phyloP scores from a whole-genome alignment of 148 eudicot species.

The Bassia scoparia region DNA sequence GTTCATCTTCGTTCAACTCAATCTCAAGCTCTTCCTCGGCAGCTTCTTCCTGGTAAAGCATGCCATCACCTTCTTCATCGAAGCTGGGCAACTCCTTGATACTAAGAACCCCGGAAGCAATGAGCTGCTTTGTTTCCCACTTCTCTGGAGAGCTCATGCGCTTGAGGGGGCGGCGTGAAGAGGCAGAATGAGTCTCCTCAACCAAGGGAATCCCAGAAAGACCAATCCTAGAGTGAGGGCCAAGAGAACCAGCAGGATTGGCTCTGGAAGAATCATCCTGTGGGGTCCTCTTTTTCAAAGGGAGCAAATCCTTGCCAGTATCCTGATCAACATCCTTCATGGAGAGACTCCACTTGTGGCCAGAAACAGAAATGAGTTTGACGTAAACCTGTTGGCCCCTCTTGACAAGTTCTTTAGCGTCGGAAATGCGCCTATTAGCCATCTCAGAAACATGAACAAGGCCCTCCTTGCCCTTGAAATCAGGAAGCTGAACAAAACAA shows the following conservation, averaged over 20 bases:
- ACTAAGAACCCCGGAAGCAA: constrained; percentile 83
- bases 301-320: constrained; percentile 71
- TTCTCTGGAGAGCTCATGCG: constrained; percentile 87
- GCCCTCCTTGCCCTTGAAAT: constrained; percentile 76
- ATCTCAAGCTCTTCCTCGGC: constrained; percentile 88
- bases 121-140: constrained; percentile 88
- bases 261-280: constrained; percentile 43
- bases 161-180: constrained; percentile 70
- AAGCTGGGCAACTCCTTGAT: constrained; percentile 63
- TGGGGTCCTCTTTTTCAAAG: constrained; percentile 53
- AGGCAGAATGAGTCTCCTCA: constrained; percentile 51
- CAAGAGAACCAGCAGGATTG: constrained; percentile 45
- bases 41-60: constrained; percentile 75
- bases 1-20: constrained; percentile 87
- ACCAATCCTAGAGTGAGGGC: constrained; percentile 50
- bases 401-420: constrained; percentile 74
- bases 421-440: constrained; percentile 63
- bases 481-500: constrained; percentile 73
- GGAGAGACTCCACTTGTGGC: constrained; percentile 69
- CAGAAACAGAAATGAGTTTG: constrained; percentile 66
- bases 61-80: constrained; percentile 74
- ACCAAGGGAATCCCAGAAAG: constrained; percentile 66
- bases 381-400: constrained; percentile 87
- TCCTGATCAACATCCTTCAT: constrained; percentile 93
- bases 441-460: constrained; percentile 84